Percentiles rank a stretch among this genome's conserved stretches.
Conservation (phyloP, 441 rosid genomes). For the Populus hybrid region DNA sequence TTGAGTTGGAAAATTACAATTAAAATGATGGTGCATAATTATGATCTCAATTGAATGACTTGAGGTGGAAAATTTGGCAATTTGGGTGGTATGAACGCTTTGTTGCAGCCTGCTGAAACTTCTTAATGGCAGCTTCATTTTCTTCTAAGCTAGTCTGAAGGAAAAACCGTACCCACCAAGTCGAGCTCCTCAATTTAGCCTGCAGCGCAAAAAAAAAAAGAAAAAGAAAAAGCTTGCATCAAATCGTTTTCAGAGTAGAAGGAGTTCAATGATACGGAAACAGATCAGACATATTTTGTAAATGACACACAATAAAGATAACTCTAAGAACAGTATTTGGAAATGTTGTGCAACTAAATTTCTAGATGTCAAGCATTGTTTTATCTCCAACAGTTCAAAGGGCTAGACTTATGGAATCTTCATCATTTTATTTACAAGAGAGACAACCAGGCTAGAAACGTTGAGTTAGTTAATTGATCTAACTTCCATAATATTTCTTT, state of each 20-base stretch:
- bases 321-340: not conserved
- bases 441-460: not conserved
- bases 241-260: not conserved
- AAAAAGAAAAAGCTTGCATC: not conserved
- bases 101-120: constrained; percentile 46
- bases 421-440: not conserved
- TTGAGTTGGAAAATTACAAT: constrained; percentile 40
- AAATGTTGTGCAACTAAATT: not conserved
- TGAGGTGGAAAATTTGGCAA: constrained; percentile 58
- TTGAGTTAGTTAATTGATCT: not conserved
- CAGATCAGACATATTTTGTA: not conserved
- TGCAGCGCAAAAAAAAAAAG: constrained; percentile 3
- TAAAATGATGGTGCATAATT: not conserved
- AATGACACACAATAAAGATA: not conserved
- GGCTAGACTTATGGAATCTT: not conserved
- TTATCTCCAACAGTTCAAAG: not conserved
- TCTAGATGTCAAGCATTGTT: not conserved
- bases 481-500: not conserved
- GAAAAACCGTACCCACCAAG: constrained; percentile 51
- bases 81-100: constrained; percentile 34
- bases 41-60: constrained; percentile 36
- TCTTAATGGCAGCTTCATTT: constrained; percentile 44
- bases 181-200: constrained; percentile 60
- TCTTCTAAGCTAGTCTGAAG: constrained; percentile 49
- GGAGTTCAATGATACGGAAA: not conserved